Base-by-base conservation (phyloP, 1,284 basidiomycete species). In the Boletellus sp. region DNA sequence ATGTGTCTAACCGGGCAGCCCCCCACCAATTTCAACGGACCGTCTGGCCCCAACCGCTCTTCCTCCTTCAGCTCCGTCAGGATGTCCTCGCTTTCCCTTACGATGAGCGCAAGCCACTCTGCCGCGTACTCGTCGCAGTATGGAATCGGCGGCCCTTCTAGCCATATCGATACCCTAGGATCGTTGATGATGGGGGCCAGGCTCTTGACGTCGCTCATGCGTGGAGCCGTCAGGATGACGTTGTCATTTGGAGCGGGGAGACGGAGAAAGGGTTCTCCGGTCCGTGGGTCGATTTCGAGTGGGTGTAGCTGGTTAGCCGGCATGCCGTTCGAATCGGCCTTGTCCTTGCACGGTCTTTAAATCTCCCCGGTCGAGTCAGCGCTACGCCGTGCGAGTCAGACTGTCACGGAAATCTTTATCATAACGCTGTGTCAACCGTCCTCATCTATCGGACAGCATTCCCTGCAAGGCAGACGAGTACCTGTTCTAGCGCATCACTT, bases 211-310 rank as follows among this genome's bases (percentile, higher is more conserved):
- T 85, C 83, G 45, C 66, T 72, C 33, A 62, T 47, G 37, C 83
- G 77, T 26, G 79, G 77, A 26, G 83, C 77, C 1, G 83, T 86
- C 26, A 85, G 59, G 57, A 86, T 79, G 57, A 85, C 78, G 55
- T 78, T 77, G 37, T 71, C 62, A 52, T 72, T 70, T 38, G 80
- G 80, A 47, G 65, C 59, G 15, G 68, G 70, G 33, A 84, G 70
- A 26, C 74, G 75, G 13, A 83, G 69, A 63, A 80, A 83, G 2
- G 74, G 77, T 57, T 84, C 80, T 39, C 74, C 71, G 4, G 76
- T 80, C 19, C 55, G 58, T 8, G 70, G 43, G 50, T 80, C 74
- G 36, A 74, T 55, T 59, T 78, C 68, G 8, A 82, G 65, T 0
- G 76, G 77, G 47, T 69, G 60, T 12, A 74, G 58, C 42, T 73